These are phyloP conservation scores for Odonthalia washingtoniensis DNA, from an alignment of 31 red algal genomes.

Conservation along the genomic window DNA sequence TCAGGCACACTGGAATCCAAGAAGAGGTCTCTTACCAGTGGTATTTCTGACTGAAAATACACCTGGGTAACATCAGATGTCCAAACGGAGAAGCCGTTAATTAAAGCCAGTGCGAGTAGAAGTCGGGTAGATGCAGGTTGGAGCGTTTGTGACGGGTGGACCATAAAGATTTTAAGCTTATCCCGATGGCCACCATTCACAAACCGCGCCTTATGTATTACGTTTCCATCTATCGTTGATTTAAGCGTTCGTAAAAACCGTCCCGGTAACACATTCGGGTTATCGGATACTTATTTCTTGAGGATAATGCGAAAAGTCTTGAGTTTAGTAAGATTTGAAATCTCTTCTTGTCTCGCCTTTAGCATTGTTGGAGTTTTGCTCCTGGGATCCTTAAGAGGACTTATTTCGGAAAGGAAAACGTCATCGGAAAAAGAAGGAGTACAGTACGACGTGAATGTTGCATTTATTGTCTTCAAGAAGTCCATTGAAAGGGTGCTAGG, in stretches of 20 bases:
- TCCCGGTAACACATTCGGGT: slow-evolving; percentile 43
- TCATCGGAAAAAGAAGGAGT: background rate
- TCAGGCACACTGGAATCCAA: slow-evolving; percentile 36
- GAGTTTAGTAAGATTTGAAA: slow-evolving; percentile 12
- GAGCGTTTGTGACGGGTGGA: background rate
- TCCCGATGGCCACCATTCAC: background rate
- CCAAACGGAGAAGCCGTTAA: background rate
- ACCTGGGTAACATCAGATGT: background rate
- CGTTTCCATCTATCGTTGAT: slow-evolving; percentile 21
- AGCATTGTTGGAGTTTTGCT: slow-evolving; percentile 12
- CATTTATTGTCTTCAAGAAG: slow-evolving; percentile 9
- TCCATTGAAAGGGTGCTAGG: slow-evolving; percentile 19
- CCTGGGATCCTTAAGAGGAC: slow-evolving; percentile 17
- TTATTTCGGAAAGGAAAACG: slow-evolving; percentile 48
- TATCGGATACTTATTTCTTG: slow-evolving; percentile 32
- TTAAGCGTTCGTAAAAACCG: slow-evolving; percentile 51
- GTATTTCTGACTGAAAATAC: slow-evolving; percentile 8
- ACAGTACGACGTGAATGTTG: background rate
- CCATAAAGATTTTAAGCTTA: background rate
- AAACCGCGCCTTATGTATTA: slow-evolving; percentile 35
- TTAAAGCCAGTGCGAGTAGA: background rate
- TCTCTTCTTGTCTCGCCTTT: slow-evolving; percentile 11
- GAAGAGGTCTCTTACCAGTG: slow-evolving; percentile 28
- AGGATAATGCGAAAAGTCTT: slow-evolving; percentile 40
- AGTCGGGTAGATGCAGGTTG: background rate